Conservation (phyloP, 768 basidiomycete genomes). For the Pilatotrama ljubarskyi region DNA sequence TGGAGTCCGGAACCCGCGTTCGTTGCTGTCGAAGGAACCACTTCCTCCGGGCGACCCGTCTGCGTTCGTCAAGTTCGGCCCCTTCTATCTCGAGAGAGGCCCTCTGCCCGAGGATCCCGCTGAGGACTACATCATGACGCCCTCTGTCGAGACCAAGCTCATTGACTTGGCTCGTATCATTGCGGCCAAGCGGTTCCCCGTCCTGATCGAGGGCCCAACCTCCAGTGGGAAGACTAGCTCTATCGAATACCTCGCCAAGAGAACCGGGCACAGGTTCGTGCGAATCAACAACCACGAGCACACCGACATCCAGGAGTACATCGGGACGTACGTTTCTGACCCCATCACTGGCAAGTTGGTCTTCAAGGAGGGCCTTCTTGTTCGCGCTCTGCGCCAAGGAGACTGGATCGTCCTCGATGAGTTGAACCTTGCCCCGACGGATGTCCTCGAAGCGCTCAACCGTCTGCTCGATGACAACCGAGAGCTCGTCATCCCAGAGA, state of each 20-base stretch:
- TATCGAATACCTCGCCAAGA: conserved; percentile 89
- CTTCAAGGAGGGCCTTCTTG: conserved; percentile 92
- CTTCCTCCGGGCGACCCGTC: conserved; percentile 47
- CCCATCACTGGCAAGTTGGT: conserved; percentile 89
- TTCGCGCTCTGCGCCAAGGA: conserved; percentile 86
- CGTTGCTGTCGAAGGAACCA: conserved; percentile 73
- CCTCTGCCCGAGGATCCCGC: conserved; percentile 58
- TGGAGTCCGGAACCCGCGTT: conserved; percentile 76
- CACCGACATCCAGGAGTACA: conserved; percentile 98
- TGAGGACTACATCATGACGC: conserved; percentile 91
- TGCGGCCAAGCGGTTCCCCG: conserved; percentile 84
- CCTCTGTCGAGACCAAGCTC: conserved; percentile 93
- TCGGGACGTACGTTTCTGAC: conserved; percentile 95
- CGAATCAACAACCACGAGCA: conserved; percentile 99
- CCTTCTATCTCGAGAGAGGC: conserved; percentile 87
- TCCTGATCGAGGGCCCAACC: conserved; percentile 96
- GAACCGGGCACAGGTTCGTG: conserved; percentile 93
- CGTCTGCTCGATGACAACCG: conserved; percentile 96
- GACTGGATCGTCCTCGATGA: conserved; percentile 99
- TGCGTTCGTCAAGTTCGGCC: conserved; percentile 81
- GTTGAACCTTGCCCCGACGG: conserved; percentile 95
- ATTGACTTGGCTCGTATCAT: conserved; percentile 92
- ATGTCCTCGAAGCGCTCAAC: conserved; percentile 96
- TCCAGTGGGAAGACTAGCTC: conserved; percentile 98
- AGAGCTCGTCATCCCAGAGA: conserved; percentile 93